phyloP scores from a whole-genome alignment of 202 grass and related monocot genomes.

The Setaria italica region DNA sequence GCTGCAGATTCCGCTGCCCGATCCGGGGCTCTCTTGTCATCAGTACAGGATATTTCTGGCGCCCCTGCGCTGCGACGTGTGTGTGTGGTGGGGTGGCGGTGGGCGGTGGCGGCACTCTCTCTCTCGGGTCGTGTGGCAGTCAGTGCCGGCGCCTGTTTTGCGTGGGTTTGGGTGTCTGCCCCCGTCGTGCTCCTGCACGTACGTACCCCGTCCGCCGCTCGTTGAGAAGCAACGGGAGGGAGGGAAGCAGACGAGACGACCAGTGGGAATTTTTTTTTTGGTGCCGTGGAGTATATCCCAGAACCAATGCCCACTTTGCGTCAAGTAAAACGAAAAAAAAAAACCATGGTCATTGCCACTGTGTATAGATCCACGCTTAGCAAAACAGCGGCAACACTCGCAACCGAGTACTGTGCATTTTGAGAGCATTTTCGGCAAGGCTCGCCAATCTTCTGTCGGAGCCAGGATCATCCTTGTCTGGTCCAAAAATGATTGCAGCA shows the following conservation, averaged over 20 bases:
- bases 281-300: not conserved
- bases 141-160: conserved; percentile 22
- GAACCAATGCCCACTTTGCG: not conserved
- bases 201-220: not conserved
- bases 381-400: not conserved
- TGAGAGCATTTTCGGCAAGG: not conserved
- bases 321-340: not conserved
- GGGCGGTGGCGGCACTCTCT: not conserved
- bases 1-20: conserved; percentile 32
- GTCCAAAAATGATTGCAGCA: not conserved
- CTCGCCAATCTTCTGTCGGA: not conserved
- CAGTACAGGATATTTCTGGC: not conserved
- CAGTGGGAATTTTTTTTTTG: not conserved
- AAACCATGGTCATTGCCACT: not conserved
- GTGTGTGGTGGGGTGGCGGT: not conserved
- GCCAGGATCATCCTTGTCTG: not conserved
- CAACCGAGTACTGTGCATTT: too few species aligned
- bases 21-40: not conserved
- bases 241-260: too few species aligned
- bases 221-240: not conserved
- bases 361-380: not conserved
- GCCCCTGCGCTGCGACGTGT: conserved; percentile 15
- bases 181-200: conserved; percentile 13
- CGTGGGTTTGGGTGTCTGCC: not conserved
- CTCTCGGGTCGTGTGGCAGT: not conserved